Evolutionary conservation across 2,329 filamentous ascomycete genomes (phyloP), one percentile per base, ranked within the genome.

Genomic region (Arthroderma sp.): DNA sequence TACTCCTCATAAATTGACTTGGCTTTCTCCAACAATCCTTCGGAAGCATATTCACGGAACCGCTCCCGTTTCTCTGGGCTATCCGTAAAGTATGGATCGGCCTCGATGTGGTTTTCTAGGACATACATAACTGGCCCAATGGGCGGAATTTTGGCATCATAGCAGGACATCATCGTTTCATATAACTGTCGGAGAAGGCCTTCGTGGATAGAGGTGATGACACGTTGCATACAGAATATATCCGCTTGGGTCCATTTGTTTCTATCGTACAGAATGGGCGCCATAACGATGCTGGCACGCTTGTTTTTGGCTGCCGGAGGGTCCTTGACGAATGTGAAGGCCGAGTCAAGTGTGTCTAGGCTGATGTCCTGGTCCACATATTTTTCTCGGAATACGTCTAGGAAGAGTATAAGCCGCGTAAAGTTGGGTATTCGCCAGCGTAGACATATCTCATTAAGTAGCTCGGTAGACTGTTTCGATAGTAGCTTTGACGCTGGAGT

Each of bases 371-470:
- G 84, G 63, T 95, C 86, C 49, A 89, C 75, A 67, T 90, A 97
- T 69, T 93, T 93, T 65, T 90, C 86, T 21, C 85, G 81, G 5
- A 89, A 81, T 57, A 94, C 87, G 73, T 97, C 93, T 37, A 97
- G 74, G 65, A 95, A 85, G 4, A 91, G 73, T 4, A 95, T 83
- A 55, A 89, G 78, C 47, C 90, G 82, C 2, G 89, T 88, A 66
- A 85, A 89, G 62, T 86, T 84, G 1, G 91, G 90, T 61, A 98
- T 80, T 54, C 93, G 85, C 93, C 93, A 98, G 65, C 91, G 83
- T 61, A 89, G 76, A 59, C 86, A 88, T 58, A 96, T 79, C 70
- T 97, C 91, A 60, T 86, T 87, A 61, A 98, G 73, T 49, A 98
- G 76, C 57, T 96, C 90, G 53, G 83, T 80, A 1, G 89, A 93